Evolutionary conservation across 345 rosid species (phyloP), one percentile per base, ranked within the genome.

Genomic region (Crucihimalaya himalaica): DNA sequence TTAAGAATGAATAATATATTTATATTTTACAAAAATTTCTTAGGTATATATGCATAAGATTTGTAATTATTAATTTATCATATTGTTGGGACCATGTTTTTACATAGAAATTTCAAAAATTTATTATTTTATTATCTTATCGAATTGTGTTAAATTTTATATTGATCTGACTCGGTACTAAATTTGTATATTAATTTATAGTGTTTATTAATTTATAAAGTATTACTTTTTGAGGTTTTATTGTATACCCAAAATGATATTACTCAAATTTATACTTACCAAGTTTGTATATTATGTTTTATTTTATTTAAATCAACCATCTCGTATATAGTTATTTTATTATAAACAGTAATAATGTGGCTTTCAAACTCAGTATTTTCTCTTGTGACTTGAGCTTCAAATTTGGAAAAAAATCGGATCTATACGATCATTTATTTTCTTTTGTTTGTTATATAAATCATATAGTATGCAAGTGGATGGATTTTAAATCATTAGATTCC

Each of bases 401-500:
- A 28, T 2, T 25, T 51, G 18, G 2, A 20, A 46, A 3, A 9
- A 5, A 11, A n/a, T 51, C n/a, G 32, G 20, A 43, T 19, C 27
- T 7, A 29, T 64, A 31, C 43, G 31, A 5, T 20, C 8, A 2
- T 42, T 16, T n/a, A 1, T 18, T 28, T 56, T 12, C 1, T 68
- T 43, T 43, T 18, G 15, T 20, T 14, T 23, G n/a, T 31, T 7
- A 40, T 27, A 19, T 45, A 3, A 35, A 35, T 35, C 14, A 35
- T 35, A 35, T 20, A 19, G 27, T 27, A 47, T 18, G 50, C 71
- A 67, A 40, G 43, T 67, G 61, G 55, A 4, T 59, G 20, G 12
- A 59, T 50, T 37, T 55, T 15, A 61, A 66, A 63, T 79, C 37
- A 64, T 65, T 62, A 77, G 83, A 85, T 81, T 75, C 84, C 73